Percentiles rank a stretch among this genome's conserved stretches.
Evolutionary conservation across 805 yeast species (phyloP).

Genomic region (Clavispora carvajalis): DNA sequence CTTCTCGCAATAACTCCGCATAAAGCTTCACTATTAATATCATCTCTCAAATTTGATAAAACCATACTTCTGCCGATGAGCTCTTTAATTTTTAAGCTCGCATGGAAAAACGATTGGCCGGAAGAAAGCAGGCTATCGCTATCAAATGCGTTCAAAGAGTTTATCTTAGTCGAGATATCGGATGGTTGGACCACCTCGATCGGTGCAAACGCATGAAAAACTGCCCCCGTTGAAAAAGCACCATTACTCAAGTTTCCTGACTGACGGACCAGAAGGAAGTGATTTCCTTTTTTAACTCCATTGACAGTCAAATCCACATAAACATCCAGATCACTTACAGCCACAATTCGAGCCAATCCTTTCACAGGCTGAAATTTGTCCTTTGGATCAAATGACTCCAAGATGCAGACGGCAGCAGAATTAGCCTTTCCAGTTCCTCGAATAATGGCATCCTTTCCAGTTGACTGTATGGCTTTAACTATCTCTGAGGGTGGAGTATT

Average conservation of each 20-base stretch:
- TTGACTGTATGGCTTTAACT: slow-evolving; percentile 59
- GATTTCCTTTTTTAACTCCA: slow-evolving; percentile 62
- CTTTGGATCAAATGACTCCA: slow-evolving; percentile 61
- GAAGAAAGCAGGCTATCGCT: slow-evolving; percentile 17
- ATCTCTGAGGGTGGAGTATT: slow-evolving; percentile 70
- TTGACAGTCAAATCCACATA: slow-evolving; percentile 75
- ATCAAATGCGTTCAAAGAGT: slow-evolving; percentile 30
- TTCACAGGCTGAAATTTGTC: slow-evolving; percentile 57
- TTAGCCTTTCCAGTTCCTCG: slow-evolving; percentile 87
- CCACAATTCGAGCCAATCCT: slow-evolving; percentile 83
- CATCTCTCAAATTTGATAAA: slow-evolving; percentile 36
- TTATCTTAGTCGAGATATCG: slow-evolving; percentile 22
- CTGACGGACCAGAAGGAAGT: slow-evolving; percentile 62
- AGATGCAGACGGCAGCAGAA: slow-evolving; percentile 85
- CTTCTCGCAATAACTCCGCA: slow-evolving; percentile 92
- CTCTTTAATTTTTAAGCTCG: slow-evolving; percentile 47
- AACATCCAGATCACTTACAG: slow-evolving; percentile 48
- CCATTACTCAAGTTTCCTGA: slow-evolving; percentile 77
- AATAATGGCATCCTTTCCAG: slow-evolving; percentile 86
- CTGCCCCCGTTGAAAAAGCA: slow-evolving; percentile 57
- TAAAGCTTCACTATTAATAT: slow-evolving; percentile 41
- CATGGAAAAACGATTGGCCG: slow-evolving; percentile 36
- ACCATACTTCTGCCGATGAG: slow-evolving; percentile 68
- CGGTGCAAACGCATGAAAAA: slow-evolving; percentile 42
- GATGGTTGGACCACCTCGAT: slow-evolving; percentile 27